phyloP scores from a whole-genome alignment of 257 asterid species.

The Jasminum sambac region DNA sequence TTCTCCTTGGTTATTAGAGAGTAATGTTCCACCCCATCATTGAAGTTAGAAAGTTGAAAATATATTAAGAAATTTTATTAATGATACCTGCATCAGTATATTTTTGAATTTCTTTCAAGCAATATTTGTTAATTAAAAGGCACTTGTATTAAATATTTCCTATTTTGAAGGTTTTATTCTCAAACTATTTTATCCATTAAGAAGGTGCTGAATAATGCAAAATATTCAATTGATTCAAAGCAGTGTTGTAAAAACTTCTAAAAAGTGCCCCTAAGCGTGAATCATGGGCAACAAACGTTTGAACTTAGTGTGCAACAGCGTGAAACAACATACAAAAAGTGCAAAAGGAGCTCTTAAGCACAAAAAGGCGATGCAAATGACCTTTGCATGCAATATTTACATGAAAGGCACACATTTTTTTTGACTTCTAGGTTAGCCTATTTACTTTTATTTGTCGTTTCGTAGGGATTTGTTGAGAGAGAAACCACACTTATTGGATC shows the following conservation, averaged over 20 bases:
- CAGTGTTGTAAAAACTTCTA: not conserved
- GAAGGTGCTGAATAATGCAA: slow-evolving; percentile 10
- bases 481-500: slow-evolving; percentile 92
- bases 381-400: slow-evolving; percentile 5
- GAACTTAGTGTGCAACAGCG: not conserved
- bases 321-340: not conserved
- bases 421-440: not conserved
- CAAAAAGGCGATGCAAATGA: not conserved
- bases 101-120: not conserved
- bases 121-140: not conserved
- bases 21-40: not conserved
- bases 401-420: not conserved
- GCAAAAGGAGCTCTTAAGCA: no score
- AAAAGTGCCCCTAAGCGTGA: no score
- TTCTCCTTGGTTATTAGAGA: slow-evolving; percentile 8
- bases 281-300: no score
- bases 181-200: not conserved
- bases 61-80: not conserved
- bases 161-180: slow-evolving; percentile 2
- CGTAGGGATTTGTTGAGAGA: slow-evolving; percentile 89
- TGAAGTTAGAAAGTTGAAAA: not conserved
- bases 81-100: not conserved
- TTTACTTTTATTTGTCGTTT: slow-evolving; percentile 8
- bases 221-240: not conserved
- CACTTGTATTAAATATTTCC: not conserved